Evolutionary conservation across 2,329 filamentous ascomycete genomes (phyloP), one percentile per base, ranked within the genome.

Genomic region (Xylaria sp.): DNA sequence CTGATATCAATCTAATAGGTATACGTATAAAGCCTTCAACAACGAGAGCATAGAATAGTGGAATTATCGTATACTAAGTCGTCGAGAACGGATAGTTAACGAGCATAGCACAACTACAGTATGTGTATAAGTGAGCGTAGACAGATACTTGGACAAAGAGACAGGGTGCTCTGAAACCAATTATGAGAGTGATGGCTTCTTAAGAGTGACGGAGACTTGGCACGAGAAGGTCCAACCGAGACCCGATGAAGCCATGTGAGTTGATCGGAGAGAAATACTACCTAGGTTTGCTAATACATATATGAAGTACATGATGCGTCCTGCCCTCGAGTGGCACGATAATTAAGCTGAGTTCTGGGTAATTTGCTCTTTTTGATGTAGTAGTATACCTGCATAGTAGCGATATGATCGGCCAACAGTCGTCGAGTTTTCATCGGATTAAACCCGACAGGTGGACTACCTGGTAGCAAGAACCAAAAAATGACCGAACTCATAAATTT

Each of bases 221-320:
- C 50, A 55, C 50, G 32, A 36, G 50, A 55, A 57, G 4, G 30
- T 36, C 52, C 5, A 36, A 34, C 52, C 52, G 52, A 57, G 53
- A 57, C 53, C 34, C 34, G 23, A 28, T 28, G 53, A 41, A 41
- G 34, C 60, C 55, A 41, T 45, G 61, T 58, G n/a, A 18, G 32
- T 41, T 10, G 2, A 3, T 59, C 20, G 55, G n/a, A 9, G 25
- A 61, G 23, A 28, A 50, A 32, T 23, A n/a, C 9, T 39, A 18
- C 53, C 53, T 39, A 57, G 53, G 53, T 41, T 57, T 41, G 53
- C 18, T 28, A 20, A 39, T 57, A 57, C 53, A 39, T 55, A n/a
- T 23, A 23, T 23, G 32, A 55, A 23, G 30, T 28, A 41, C 53
- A 41, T 41, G 20, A 41, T 41, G 23, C 15, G 53, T 28, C 34